Base-by-base conservation (phyloP, 1,139 yeast species). In the Saccharomyces hybrid region DNA sequence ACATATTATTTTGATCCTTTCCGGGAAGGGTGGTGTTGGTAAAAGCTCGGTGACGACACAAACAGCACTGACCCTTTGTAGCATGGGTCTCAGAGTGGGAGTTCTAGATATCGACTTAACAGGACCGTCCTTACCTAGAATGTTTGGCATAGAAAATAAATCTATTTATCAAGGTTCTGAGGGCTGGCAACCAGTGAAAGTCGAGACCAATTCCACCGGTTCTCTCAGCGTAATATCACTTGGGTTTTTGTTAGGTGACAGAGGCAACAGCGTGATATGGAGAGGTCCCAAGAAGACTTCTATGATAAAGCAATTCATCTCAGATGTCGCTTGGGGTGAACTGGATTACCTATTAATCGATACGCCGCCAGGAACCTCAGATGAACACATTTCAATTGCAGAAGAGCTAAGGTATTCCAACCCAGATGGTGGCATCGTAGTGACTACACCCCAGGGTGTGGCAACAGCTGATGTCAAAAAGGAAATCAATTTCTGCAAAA, bases 1-100 rank as follows among this genome's bases (percentile, higher is more conserved):
- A 64, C 96, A 93, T 68, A 85, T 91, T 52, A 72, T 90, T 2
- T 77, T 93, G 49, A 86, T 93, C 1, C 77, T 93, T 1, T 88
- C 96, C 0, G 98, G 96, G 3, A 90, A 90, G 69, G 97, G 98
- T n/a, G 99, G 95, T 67, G 99, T 93, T 0, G 99, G 99, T 0
- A 93, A 93, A 68, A 88, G 96, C 4, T 89, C 97, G 0, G 91
- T 93, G 1, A 91, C 99, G 0, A 87, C 97, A 0, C 99, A 95
- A 68, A 77, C 91, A 1, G 98, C 97, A 0, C 75, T 93, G 24
- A 78, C 93, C 0, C 75, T 95, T 42, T 89, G 83, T 5, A 73
- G 78, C 32, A 75, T 80, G 66, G 95, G 96, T 1, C 81, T 71
- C 64, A 84, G 80, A 64, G 96, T 93, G 12, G 99, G 99, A 1